Percentiles rank a stretch among this genome's conserved stretches.
phyloP scores from a whole-genome alignment of 345 rosid genomes.

The Geranium brycei region DNA sequence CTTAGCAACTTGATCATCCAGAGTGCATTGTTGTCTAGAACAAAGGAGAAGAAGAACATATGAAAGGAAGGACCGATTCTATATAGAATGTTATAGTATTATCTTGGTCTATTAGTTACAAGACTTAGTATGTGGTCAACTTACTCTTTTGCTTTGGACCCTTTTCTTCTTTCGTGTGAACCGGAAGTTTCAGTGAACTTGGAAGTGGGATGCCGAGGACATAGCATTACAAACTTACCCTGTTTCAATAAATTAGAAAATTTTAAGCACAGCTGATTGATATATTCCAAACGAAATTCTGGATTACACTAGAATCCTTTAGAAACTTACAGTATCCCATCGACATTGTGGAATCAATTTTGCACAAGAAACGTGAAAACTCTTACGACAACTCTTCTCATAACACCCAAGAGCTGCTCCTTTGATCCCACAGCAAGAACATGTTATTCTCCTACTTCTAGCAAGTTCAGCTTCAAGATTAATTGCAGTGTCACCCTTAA shows the following conservation, averaged over 20 bases:
- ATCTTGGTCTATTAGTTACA: background rate
- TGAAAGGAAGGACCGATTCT: background rate
- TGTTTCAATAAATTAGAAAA: slow-evolving; percentile 15
- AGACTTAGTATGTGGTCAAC: background rate
- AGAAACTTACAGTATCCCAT: slow-evolving; percentile 70
- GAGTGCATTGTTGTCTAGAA: slow-evolving; percentile 25
- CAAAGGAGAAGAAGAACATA: slow-evolving; percentile 1
- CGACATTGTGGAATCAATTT: slow-evolving; percentile 41
- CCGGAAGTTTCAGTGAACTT: slow-evolving; percentile 38
- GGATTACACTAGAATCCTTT: background rate
- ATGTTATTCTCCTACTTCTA: slow-evolving; percentile 66
- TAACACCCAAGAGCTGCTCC: slow-evolving; percentile 97
- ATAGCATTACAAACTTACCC: slow-evolving; percentile 78
- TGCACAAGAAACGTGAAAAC: slow-evolving; percentile 21
- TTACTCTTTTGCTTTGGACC: slow-evolving; percentile 32
- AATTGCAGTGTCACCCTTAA: slow-evolving; percentile 48
- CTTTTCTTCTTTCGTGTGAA: slow-evolving; percentile 21
- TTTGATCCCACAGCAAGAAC: slow-evolving; percentile 71
- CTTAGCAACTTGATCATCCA: slow-evolving; percentile 20
- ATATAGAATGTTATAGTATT: background rate
- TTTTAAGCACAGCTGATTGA: background rate
- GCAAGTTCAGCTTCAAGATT: slow-evolving; percentile 78
- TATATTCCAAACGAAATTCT: background rate
- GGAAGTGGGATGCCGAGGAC: slow-evolving; percentile 60
- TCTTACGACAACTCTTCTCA: slow-evolving; percentile 32